These are phyloP conservation scores for Thielaviopsis populi DNA, from an alignment of 2,329 filamentous ascomycete species.

Conservation along the genomic window DNA sequence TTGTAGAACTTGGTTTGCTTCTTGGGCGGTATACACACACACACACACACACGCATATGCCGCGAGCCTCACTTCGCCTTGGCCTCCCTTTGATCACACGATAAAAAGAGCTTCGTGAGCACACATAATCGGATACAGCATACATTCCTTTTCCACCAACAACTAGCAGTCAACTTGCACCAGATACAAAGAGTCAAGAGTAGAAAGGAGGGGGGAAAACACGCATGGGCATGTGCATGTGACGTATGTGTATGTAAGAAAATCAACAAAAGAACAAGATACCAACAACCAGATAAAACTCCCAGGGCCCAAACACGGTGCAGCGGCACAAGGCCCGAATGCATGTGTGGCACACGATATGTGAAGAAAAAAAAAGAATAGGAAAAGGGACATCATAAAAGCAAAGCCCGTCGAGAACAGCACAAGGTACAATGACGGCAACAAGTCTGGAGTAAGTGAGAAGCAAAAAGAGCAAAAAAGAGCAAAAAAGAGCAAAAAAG, in stretches of 20 bases:
- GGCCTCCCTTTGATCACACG: not conserved
- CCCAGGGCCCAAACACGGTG: too few species aligned
- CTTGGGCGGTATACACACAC: not conserved
- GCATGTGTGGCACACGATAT: not conserved
- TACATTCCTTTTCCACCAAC: not conserved
- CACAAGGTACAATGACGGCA: not conserved
- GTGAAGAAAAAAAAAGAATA: not conserved
- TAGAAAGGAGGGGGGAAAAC: not conserved
- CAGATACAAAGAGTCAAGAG: not conserved
- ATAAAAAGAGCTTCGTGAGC: not conserved
- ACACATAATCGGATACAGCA: not conserved
- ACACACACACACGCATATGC: not conserved
- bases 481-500: not conserved
- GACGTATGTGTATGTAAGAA: not conserved
- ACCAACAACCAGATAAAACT: not conserved
- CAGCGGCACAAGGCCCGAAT: not conserved
- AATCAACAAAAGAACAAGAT: not conserved
- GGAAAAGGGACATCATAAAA: too few species aligned
- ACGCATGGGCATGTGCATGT: conserved; percentile 15
- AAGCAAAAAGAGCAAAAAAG: not conserved
- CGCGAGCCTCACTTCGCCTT: too few species aligned
- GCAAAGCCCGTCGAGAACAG: not conserved
- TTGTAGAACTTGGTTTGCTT: not conserved
- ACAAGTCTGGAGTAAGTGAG: not conserved
- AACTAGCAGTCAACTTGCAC: not conserved